phyloP scores from a whole-genome alignment of 768 basidiomycete genomes.

The Lactarius akahatsu region DNA sequence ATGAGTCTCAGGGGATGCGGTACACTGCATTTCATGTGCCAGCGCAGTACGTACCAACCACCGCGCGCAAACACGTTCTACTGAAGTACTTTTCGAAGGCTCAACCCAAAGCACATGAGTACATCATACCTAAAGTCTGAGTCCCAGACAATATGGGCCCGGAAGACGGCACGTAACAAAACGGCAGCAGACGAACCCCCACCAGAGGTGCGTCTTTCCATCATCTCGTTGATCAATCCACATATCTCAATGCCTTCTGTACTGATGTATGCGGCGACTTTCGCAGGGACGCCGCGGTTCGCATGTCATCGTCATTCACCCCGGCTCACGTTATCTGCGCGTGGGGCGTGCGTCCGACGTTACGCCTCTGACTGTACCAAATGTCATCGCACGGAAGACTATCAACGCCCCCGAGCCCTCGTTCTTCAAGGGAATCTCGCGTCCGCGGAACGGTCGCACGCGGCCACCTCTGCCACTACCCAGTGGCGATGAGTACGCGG shows the following conservation, averaged over 20 bases:
- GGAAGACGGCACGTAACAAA: conserved; percentile 51
- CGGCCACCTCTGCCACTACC: conserved; percentile 32
- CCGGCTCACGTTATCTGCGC: conserved; percentile 69
- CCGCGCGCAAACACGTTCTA: background rate
- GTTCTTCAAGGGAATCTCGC: conserved; percentile 52
- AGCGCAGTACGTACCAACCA: conserved; percentile 38
- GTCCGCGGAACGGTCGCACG: conserved; percentile 47
- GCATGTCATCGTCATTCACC: conserved; percentile 77
- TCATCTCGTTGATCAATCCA: background rate
- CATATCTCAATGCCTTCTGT: background rate
- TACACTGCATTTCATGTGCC: conserved; percentile 84
- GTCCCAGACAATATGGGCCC: conserved; percentile 67
- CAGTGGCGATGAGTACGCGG: conserved; percentile 52
- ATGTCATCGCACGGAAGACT: conserved; percentile 69
- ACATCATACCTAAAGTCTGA: conserved; percentile 79
- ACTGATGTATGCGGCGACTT: conserved; percentile 16
- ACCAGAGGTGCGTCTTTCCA: conserved; percentile 30
- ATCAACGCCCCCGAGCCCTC: conserved; percentile 45
- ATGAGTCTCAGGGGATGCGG: conserved; percentile 72
- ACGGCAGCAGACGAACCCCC: conserved; percentile 25
- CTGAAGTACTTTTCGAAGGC: conserved; percentile 39
- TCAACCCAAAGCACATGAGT: conserved; percentile 78
- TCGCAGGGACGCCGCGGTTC: conserved; percentile 62
- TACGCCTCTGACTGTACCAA: conserved; percentile 63
- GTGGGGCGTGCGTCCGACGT: conserved; percentile 79